Conservation (phyloP, 176 grass and related monocot species). For the Musa beccarii region DNA sequence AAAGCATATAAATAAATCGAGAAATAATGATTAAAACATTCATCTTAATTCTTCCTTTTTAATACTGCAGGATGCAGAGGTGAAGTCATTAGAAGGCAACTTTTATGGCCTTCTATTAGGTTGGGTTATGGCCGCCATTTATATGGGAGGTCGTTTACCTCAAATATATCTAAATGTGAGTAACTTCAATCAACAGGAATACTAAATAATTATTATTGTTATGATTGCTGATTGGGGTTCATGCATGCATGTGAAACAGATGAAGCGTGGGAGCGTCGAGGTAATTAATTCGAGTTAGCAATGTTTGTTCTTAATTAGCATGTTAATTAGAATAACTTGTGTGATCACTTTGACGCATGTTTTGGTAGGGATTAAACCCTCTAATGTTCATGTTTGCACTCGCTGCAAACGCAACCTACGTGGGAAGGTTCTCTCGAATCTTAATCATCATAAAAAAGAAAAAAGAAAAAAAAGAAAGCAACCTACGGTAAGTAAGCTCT, state of each 20-base stretch:
- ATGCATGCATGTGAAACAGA: not conserved
- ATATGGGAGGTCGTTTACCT: slow-evolving; percentile 20
- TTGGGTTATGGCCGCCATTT: slow-evolving; percentile 24
- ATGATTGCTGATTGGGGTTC: too few species aligned
- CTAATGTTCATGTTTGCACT: slow-evolving; percentile 24
- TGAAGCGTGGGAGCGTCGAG: slow-evolving; percentile 23
- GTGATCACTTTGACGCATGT: not conserved
- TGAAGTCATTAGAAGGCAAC: not conserved
- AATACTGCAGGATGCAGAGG: not conserved
- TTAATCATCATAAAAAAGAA: not conserved
- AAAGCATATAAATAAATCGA: not conserved
- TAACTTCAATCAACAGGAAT: not conserved
- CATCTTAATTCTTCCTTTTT: not conserved
- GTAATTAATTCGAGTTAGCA: not conserved
- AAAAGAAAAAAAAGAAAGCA: too few species aligned
- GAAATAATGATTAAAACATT: too few species aligned
- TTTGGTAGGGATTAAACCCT: slow-evolving; percentile 17
- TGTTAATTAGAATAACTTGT: not conserved
- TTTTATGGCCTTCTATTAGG: slow-evolving; percentile 3
- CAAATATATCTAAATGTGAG: slow-evolving; percentile 24
- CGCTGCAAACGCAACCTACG: slow-evolving; percentile 20
- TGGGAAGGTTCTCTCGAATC: slow-evolving; percentile 8
- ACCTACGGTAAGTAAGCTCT: too few species aligned
- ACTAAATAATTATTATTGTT: too few species aligned
- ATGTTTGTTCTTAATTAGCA: not conserved